Evolutionary conservation across 1,284 basidiomycete species (phyloP).

Genomic region (Pseudozyma thailandica): DNA sequence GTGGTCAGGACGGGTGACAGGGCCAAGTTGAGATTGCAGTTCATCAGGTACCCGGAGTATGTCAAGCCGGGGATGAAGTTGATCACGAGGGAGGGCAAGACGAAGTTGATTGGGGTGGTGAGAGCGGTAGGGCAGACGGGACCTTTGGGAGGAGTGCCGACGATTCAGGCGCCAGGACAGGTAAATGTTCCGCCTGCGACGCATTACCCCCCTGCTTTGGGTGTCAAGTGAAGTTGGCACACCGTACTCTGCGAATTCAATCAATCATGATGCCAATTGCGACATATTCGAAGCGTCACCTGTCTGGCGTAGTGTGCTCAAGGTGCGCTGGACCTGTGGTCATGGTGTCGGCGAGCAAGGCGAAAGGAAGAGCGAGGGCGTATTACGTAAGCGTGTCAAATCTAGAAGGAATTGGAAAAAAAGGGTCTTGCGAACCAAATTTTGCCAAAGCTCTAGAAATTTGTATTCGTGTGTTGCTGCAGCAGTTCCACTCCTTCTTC

Average conservation of each 20-base stretch:
- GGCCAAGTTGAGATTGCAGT: conserved; percentile 61
- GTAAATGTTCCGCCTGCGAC: conserved; percentile 25
- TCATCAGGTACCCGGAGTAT: conserved; percentile 61
- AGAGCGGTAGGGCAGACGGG: conserved; percentile 53
- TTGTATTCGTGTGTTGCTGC: conserved; percentile 12
- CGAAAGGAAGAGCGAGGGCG: not conserved
- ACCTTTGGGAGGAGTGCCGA: conserved; percentile 20
- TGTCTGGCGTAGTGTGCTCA: not conserved
- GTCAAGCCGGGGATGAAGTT: conserved; percentile 65
- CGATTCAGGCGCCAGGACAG: not conserved
- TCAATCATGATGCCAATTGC: too few relatives aligned
- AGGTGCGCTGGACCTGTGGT: not conserved
- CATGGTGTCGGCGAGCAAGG: not conserved
- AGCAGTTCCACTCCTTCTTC: not conserved
- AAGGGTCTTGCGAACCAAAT: conserved; percentile 19
- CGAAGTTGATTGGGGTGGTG: conserved; percentile 64
- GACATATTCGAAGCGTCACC: too few relatives aligned
- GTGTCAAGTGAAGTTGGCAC: conserved; percentile 21
- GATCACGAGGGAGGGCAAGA: conserved; percentile 64
- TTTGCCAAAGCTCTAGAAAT: conserved; percentile 15
- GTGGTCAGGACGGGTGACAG: conserved; percentile 65
- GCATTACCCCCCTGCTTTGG: conserved; percentile 21
- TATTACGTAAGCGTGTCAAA: conserved; percentile 29
- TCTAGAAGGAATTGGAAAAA: not conserved
- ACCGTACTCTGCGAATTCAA: not conserved